Base-by-base conservation (phyloP, 495 filamentous ascomycete genomes). In the Trichoderma gamsii region DNA sequence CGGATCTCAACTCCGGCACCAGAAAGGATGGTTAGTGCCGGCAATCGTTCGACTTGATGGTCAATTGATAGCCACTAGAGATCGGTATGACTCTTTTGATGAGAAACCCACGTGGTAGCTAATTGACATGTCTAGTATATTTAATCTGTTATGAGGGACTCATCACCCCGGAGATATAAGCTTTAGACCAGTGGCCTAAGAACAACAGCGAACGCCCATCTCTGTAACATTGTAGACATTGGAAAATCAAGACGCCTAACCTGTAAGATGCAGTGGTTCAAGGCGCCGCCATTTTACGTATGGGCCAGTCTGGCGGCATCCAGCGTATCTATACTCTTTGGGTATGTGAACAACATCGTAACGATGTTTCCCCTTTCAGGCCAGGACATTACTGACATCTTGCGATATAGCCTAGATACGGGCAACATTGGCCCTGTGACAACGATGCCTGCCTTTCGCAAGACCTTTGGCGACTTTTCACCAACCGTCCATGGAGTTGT, bases 401-500 rank as follows among this genome's bases (percentile, higher is more conserved):
- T 25, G 8, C 25, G 16, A 15, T 61, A 16, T 32, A 61, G 84
- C 11, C 80, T 86, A 70, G 87, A 90, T 67, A 90, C 86, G 0
- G 86, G 89, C 6, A 84, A 82, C 35, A 89, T 90, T 66, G 88
- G 89, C 0, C 85, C 86, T 9, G 77, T 89, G 0, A 90, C 87
- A 7, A 77, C 81, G 27, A 90, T 90, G 89, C 79, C 79, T 0
- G 74, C 78, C 56, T 90, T 88, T 72, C 74, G 71, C 15, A 59
- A 72, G 8, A 75, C 78, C 29, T 85, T 89, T 68, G 84, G 87
- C 2, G 73, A 73, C 41, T 79, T 86, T 46, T 84, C 86, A 8
- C 79, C 88, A 9, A 81, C 82, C 1, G 73, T 88, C 32, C 85
- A 86, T 71, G 87, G 88, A 3, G 75, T 90, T n/a, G 81, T 88